Conservation (phyloP, 75 land plant genomes). For the Selaginella moellendorffii region DNA sequence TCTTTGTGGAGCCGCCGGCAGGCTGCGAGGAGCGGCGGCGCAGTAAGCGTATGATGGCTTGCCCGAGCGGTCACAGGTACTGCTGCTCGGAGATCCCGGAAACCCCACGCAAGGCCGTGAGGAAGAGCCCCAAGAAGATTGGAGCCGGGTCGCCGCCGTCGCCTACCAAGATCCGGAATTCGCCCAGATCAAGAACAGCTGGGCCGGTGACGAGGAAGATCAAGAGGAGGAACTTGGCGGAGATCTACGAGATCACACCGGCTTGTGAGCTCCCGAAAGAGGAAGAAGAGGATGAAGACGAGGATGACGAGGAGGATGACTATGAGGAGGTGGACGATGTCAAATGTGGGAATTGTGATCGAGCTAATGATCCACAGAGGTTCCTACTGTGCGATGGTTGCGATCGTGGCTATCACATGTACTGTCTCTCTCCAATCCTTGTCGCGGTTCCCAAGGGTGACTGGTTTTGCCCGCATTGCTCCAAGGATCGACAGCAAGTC, state of each 20-base stretch:
- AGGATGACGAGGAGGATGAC: background rate
- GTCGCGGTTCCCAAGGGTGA: conserved; percentile 48
- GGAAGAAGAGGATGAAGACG: background rate
- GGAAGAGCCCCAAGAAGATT: background rate
- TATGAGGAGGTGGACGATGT: conserved; percentile 14
- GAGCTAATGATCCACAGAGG: conserved; percentile 40
- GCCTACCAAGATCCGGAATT: background rate
- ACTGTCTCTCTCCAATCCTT: conserved; percentile 76
- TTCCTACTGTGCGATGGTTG: conserved; percentile 89
- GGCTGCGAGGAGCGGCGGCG: background rate
- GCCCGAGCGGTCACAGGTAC: background rate
- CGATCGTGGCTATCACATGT: conserved; percentile 68
- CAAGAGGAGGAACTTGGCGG: background rate
- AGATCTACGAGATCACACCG: background rate
- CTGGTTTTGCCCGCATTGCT: conserved; percentile 67
- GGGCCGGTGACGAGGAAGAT: background rate
- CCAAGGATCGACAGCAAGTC: conserved; percentile 17
- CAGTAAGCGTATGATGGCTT: background rate
- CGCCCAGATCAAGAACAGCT: background rate
- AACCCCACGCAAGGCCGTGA: background rate
- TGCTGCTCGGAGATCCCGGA: background rate
- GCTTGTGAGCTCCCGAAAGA: background rate
- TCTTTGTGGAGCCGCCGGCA: background rate
- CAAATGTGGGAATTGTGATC: conserved; percentile 51
- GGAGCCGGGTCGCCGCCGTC: background rate